Percentiles rank a stretch among this genome's conserved stretches.
phyloP scores from a whole-genome alignment of 1,284 basidiomycete species.

The Melampsora larici-populina region DNA sequence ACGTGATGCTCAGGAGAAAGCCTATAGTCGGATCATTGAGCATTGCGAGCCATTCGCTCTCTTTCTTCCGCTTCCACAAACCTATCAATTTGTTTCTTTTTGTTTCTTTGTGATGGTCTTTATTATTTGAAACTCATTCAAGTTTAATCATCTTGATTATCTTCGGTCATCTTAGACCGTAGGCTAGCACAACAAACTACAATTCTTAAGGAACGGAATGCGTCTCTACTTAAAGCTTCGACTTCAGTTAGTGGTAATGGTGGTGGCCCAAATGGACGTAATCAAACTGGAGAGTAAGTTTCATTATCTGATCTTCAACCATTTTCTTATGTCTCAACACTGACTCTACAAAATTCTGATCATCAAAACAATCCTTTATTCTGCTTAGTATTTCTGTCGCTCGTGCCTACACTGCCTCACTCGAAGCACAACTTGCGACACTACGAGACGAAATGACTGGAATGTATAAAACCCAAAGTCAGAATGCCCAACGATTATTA shows the following conservation, averaged over 20 bases:
- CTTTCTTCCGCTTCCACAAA: constrained; percentile 44
- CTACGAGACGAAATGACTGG: constrained; percentile 84
- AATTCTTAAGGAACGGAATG: constrained; percentile 81
- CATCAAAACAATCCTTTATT: constrained; percentile 21
- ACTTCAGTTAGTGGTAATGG: constrained; percentile 59
- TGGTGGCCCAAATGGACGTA: background rate
- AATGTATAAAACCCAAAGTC: constrained; percentile 92
- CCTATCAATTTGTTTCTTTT: constrained; percentile 40
- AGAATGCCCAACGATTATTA: constrained; percentile 86
- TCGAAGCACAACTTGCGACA: constrained; percentile 86
- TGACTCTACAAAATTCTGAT: background rate
- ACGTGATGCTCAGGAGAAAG: constrained; percentile 40
- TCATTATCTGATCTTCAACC: background rate
- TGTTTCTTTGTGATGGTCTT: constrained; percentile 47
- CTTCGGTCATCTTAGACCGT: constrained; percentile 62
- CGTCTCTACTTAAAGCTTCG: constrained; percentile 73
- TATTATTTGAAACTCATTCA: background rate
- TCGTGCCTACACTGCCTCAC: constrained; percentile 78
- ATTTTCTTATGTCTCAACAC: background rate
- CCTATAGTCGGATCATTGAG: constrained; percentile 29
- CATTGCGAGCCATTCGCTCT: constrained; percentile 10
- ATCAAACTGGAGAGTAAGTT: background rate
- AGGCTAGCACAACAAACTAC: constrained; percentile 83
- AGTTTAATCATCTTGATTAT: constrained; percentile 39
- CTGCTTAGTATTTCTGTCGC: constrained; percentile 69